These are phyloP conservation scores for Fusarium veterinarium DNA, from an alignment of 2,329 filamentous ascomycete genomes.

Conservation along the genomic window DNA sequence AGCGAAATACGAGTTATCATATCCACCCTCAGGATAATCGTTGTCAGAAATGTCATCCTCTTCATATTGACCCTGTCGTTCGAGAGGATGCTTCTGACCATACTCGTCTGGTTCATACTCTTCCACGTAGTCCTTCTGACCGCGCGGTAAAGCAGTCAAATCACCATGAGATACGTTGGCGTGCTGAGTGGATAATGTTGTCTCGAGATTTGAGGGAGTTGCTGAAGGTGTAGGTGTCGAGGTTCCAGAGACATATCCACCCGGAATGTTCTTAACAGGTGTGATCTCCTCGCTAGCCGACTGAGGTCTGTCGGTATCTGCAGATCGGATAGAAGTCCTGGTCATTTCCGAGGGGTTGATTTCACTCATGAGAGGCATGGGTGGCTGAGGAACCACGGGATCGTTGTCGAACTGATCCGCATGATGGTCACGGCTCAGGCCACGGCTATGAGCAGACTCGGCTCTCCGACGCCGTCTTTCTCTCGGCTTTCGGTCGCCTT, in stretches of 20 bases:
- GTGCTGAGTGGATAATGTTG: slow-evolving; percentile 75
- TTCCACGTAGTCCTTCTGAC: slow-evolving; percentile 55
- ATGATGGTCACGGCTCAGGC: slow-evolving; percentile 58
- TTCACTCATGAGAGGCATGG: slow-evolving; percentile 90
- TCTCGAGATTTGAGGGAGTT: slow-evolving; percentile 65
- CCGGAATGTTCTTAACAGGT: slow-evolving; percentile 72
- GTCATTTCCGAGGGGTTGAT: slow-evolving; percentile 89
- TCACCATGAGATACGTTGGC: slow-evolving; percentile 71
- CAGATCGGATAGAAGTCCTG: slow-evolving; percentile 85
- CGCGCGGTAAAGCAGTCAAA: slow-evolving; percentile 64
- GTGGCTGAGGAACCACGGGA: slow-evolving; percentile 71
- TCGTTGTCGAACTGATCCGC: slow-evolving; percentile 65
- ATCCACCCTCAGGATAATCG: slow-evolving; percentile 56
- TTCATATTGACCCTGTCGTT: slow-evolving; percentile 59
- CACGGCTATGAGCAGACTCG: slow-evolving; percentile 59
- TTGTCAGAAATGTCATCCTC: slow-evolving; percentile 49
- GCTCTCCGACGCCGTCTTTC: slow-evolving; percentile 63
- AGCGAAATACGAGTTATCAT: slow-evolving; percentile 62
- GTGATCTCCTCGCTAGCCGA: slow-evolving; percentile 73
- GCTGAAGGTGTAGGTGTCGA: slow-evolving; percentile 73
- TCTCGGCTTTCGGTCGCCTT: slow-evolving; percentile 63
- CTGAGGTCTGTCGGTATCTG: slow-evolving; percentile 78
- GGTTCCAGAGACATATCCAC: slow-evolving; percentile 68
- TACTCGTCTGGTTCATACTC: slow-evolving; percentile 62
- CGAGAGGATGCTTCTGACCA: slow-evolving; percentile 56